Base-by-base conservation (phyloP, 1,284 basidiomycete genomes). In the Athelia psychrophila region DNA sequence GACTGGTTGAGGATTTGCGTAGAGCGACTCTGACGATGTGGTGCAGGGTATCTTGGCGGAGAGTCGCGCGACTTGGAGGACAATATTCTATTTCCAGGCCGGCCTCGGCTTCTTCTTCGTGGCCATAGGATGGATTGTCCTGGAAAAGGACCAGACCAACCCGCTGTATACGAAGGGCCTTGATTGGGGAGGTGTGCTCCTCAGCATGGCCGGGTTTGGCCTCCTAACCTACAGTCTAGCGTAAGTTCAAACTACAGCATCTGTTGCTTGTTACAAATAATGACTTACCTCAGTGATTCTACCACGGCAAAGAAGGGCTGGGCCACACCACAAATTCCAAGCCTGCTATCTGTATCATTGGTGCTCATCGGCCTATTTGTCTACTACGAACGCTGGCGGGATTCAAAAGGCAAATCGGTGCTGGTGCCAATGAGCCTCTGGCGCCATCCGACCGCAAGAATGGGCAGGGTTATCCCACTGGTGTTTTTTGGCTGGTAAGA, bases 371-470 rank as follows among this genome's bases (percentile, higher is more conserved):
- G 53, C 9, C 46, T 56, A 1, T 71, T 72, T 49, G 54, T 67
- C n/a, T 60, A 57, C 38, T 72, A 67, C 57, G 69, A 72, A 54
- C 53, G 55, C 19, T 63, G 58, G 47, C 60, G 70, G 45, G 70
- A 72, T 55, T 52, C 53, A 12, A 57, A 54, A 18, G 60, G 57
- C 24, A 44, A 57, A 44, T 64, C 67, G 3, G 68, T 70, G 20
- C 58, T 72, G 22, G 56, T 72, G 44, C 70, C 70, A 16, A 61
- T 64, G 47, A 65, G 61, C 54, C 66, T 72, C 44, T 72, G 69
- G 69, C 58, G 58, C 9, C 60, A 65, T 48, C 64, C 66, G 3
- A 60, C 59, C n/a, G 59, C 64, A 18, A 65, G 64, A 56, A 63
- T 70, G 63, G 58, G 59, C 9, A 58, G 62, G 15, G 54, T 69